Percentiles rank a stretch among this genome's conserved stretches.
Evolutionary conservation across 1,139 yeast genomes (phyloP).

Genomic region (Meyerozyma guilliermondii): DNA sequence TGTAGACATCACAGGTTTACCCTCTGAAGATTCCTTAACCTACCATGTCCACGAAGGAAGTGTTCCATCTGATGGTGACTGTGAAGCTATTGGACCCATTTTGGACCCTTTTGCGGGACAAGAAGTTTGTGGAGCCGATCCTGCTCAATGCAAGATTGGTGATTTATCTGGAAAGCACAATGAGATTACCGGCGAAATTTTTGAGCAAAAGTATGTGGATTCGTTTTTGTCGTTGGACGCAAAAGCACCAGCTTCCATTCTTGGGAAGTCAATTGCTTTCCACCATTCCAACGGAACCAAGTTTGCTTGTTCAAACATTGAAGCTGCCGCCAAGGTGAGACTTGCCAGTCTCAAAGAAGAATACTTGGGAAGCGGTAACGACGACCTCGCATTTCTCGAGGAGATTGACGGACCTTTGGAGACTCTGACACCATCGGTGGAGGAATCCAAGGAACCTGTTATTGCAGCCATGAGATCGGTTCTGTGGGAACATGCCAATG

Average conservation of each 20-base stretch:
- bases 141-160: slow-evolving; percentile 54
- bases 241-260: slow-evolving; percentile 41
- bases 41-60: slow-evolving; percentile 54
- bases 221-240: slow-evolving; percentile 49
- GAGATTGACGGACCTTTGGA: background rate
- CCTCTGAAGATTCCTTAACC: slow-evolving; percentile 47
- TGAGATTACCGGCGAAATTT: slow-evolving; percentile 49
- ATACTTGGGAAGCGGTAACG: slow-evolving; percentile 9
- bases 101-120: slow-evolving; percentile 51
- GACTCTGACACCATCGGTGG: background rate
- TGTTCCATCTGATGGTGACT: slow-evolving; percentile 39
- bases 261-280: slow-evolving; percentile 49
- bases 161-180: slow-evolving; percentile 66
- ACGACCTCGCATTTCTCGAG: background rate
- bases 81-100: slow-evolving; percentile 46
- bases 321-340: slow-evolving; percentile 23
- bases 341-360: slow-evolving; percentile 23
- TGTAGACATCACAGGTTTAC: slow-evolving; percentile 55
- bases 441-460: no score
- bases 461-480: no score
- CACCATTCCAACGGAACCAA: slow-evolving; percentile 46
- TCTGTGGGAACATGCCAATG: no score
- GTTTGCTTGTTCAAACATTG: slow-evolving; percentile 59
- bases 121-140: slow-evolving; percentile 42
- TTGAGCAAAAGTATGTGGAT: slow-evolving; percentile 48